These are phyloP conservation scores for Aurinia saxatilis DNA, from an alignment of 345 rosid genomes.

Conservation along the genomic window DNA sequence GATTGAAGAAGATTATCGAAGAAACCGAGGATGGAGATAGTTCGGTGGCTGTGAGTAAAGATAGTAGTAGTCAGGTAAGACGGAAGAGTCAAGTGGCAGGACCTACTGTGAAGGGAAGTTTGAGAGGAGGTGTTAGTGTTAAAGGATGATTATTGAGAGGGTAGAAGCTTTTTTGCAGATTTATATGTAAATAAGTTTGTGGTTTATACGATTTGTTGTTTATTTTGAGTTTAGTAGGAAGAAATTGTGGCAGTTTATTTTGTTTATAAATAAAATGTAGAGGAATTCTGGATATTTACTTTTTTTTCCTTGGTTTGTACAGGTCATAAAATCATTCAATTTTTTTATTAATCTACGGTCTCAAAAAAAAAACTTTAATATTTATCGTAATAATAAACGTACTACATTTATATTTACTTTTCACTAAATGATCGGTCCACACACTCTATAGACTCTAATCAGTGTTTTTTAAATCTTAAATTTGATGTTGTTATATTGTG, in stretches of 20 bases:
- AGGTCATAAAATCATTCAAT: too few species aligned
- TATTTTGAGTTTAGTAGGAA: background rate
- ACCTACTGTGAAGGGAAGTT: slow-evolving; percentile 6
- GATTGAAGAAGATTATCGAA: slow-evolving; percentile 42
- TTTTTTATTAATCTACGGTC: too few species aligned
- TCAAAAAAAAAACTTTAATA: too few species aligned
- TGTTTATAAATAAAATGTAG: background rate
- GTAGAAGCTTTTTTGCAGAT: background rate
- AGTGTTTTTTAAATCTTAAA: too few species aligned
- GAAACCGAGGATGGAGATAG: slow-evolving; percentile 20
- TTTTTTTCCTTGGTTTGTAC: too few species aligned
- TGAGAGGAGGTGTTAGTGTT: slow-evolving; percentile 26
- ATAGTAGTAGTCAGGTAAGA: slow-evolving; percentile 17
- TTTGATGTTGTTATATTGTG: too few species aligned
- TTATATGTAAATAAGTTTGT: background rate
- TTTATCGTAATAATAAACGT: too few species aligned
- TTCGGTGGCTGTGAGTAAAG: background rate
- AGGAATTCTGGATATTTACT: too few species aligned
- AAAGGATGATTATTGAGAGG: slow-evolving; percentile 15
- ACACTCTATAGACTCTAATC: too few species aligned
- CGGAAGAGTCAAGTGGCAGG: background rate
- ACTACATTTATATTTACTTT: too few species aligned
- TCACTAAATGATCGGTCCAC: too few species aligned
- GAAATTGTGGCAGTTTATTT: background rate
- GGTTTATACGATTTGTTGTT: background rate